phyloP scores from a whole-genome alignment of 2,329 filamentous ascomycete species.

The Epichloe festucae region DNA sequence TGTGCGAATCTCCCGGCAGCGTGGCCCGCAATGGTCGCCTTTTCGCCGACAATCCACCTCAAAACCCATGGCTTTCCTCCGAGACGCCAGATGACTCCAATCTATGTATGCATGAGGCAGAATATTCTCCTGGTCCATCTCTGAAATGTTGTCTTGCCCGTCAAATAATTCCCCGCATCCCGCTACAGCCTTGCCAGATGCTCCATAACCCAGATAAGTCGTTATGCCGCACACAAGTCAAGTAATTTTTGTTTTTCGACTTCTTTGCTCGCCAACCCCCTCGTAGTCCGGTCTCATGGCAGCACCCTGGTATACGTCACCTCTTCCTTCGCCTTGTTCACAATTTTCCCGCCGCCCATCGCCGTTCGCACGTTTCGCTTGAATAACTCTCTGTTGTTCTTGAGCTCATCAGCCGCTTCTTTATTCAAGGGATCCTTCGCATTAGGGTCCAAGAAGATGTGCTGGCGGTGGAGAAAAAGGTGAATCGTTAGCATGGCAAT shows the following conservation, averaged over 20 bases:
- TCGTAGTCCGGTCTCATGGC: constrained; percentile 33
- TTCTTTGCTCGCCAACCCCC: background rate
- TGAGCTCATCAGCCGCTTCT: constrained; percentile 87
- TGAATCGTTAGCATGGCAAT: constrained; percentile 9
- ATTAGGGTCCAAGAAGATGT: constrained; percentile 95
- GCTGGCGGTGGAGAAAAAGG: constrained; percentile 36
- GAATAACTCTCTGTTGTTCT: constrained; percentile 74
- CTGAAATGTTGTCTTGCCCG: background rate
- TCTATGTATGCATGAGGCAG: background rate
- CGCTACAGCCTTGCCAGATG: background rate
- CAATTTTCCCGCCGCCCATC: constrained; percentile 67
- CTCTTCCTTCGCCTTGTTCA: constrained; percentile 31
- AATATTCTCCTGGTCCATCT: background rate
- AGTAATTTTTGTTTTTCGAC: background rate
- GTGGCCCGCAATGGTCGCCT: background rate
- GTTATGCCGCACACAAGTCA: background rate
- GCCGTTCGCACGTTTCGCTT: constrained; percentile 77
- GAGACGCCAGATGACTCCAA: background rate
- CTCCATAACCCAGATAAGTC: background rate
- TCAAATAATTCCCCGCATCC: background rate
- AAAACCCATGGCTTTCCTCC: background rate
- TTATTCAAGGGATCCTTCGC: constrained; percentile 97
- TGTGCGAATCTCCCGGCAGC: background rate
- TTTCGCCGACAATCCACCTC: background rate
- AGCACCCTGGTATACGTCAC: constrained; percentile 67